Conservation (phyloP, 305 asterid genomes). For the Stenogyne calaminthoides region DNA sequence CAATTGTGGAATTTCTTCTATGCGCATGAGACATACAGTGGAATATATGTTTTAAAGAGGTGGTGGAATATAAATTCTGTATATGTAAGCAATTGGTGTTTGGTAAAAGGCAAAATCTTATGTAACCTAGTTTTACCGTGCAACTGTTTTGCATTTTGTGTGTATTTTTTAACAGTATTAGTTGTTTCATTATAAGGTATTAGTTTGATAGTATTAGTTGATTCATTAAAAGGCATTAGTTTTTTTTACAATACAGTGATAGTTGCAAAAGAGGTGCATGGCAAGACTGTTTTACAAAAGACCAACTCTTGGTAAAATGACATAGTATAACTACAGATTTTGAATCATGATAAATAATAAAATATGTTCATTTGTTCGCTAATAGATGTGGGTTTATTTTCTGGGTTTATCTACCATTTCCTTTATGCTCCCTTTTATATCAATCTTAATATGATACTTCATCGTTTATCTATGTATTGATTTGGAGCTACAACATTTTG, state of each 20-base stretch:
- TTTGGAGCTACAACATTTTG: slow-evolving; percentile 19
- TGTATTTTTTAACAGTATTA: too few species aligned
- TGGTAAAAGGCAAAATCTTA: background rate
- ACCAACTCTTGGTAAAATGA: background rate
- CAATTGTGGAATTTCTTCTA: slow-evolving; percentile 6
- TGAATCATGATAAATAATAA: background rate
- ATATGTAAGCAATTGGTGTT: slow-evolving; percentile 8
- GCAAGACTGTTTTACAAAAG: too few species aligned
- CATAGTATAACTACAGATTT: slow-evolving; percentile 9
- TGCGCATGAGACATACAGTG: background rate
- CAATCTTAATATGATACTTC: slow-evolving; percentile 4
- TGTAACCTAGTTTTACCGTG: too few species aligned
- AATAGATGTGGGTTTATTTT: background rate
- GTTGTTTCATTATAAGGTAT: too few species aligned
- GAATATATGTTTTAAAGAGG: background rate
- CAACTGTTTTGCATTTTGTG: too few species aligned
- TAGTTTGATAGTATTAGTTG: too few species aligned
- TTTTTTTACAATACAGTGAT: too few species aligned
- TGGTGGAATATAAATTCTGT: background rate
- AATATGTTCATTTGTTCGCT: background rate
- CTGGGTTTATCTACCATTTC: slow-evolving; percentile 4
- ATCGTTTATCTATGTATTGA: background rate
- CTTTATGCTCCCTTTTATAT: slow-evolving; percentile 9
- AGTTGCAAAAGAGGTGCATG: too few species aligned
- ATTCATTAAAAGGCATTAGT: too few species aligned